Base-by-base conservation (phyloP, 129 eudicot species). In the Deinandra increscens region DNA sequence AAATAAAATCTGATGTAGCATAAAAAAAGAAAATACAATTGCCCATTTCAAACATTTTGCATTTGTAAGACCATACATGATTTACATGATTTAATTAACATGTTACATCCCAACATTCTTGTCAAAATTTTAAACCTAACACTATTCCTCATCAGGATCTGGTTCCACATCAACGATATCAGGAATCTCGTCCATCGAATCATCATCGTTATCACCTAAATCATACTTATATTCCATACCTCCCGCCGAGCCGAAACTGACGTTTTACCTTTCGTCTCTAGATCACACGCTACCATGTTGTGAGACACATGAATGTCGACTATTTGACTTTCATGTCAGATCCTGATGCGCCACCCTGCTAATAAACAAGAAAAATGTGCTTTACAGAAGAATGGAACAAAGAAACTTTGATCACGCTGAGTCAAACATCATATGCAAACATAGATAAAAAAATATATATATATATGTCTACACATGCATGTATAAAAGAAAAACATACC, bases 121-220 rank as follows among this genome's bases (percentile, higher is more conserved):
- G 60, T 69, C 48, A 68, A 60, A 76, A 69, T 20, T 76, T 49
- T 46, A 23, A 69, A 14, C 49, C 23, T 66, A 38, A 33, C 19
- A 49, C 68, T 36, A 72, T 18, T 69, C 56, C 62, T 66, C 88
- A 66, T 91, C 97, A 38, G 98, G 80, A 72, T 91, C 98, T 18
- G 96, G 89, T 58, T 91, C 98, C 36, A 68, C 91, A 17, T 91
- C 98, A 43, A 84, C 86, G 19, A 91, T 91, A 76, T 91, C 98
- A 14, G 98, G 98, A 49, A 91, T 62, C 42, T 75, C 80, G 46
- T 88, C 97, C 65, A 66, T 59, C 10, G 71, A 43, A 14, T 73
- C 78, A 14, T 72, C 77, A n/a, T 88, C 89, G 7, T 67, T 44
- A 74, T 76, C 65, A 60, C 70, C 88, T 0, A 60, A 18, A 37